These are phyloP conservation scores for thale cress (Arabidopsis thaliana) DNA, from an alignment of 345 rosid genomes.

Conservation along the genomic window TAIR10.1 NC_003070.9:25975001-25975500, in stretches of 20 bases:
- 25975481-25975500: slow-evolving; percentile 3
- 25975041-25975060: neutral
- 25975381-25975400: slow-evolving; percentile 58
- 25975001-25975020: slow-evolving; percentile 18
- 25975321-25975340: slow-evolving; percentile 26
- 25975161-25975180: slow-evolving; percentile 12
- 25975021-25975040: slow-evolving; percentile 2
- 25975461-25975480: slow-evolving; percentile 5
- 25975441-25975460: neutral
- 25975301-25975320: slow-evolving; percentile 2
- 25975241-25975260: slow-evolving; percentile 29
- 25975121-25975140: slow-evolving; percentile 38
- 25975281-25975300: slow-evolving; percentile 4
- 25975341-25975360: neutral
- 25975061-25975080: slow-evolving; percentile 11
- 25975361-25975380: slow-evolving; percentile 43
- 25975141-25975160: slow-evolving; percentile 9
- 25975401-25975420: slow-evolving; percentile 45
- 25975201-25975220: slow-evolving; percentile 30
- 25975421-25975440: neutral
- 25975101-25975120: slow-evolving; percentile 25
- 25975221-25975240: slow-evolving; percentile 25
- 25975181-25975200: slow-evolving; percentile 6
- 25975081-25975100: neutral
- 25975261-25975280: neutral